These are phyloP conservation scores for Globisporangium polare DNA, from an alignment of 352 stramenopile genomes.

Conservation along the genomic window DNA sequence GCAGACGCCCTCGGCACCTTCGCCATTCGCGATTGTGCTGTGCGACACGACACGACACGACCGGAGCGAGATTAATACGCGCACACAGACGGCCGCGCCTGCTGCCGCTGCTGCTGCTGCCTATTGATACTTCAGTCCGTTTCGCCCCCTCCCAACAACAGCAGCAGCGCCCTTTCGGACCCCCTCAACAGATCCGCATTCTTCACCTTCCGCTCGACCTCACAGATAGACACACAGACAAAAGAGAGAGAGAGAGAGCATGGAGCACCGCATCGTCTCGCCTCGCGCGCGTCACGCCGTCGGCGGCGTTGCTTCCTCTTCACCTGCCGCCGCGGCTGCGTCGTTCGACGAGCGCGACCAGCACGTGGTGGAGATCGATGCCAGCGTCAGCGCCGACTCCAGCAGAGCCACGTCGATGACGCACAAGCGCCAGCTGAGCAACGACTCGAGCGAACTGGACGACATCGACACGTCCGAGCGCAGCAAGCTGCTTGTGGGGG, in stretches of 20 bases:
- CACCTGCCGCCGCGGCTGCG: not conserved
- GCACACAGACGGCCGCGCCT: not conserved
- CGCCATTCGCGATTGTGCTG: not conserved
- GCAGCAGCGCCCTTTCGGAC: not conserved
- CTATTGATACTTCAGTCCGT: conserved; percentile 1
- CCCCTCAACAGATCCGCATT: not conserved
- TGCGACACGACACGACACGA: not conserved
- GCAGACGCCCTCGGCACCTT: not conserved
- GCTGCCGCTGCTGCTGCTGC: too few species aligned
- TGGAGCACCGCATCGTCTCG: not conserved
- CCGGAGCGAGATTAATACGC: not conserved
- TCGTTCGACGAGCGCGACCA: not conserved
- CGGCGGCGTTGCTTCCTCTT: not conserved
- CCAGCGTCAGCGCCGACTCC: not conserved
- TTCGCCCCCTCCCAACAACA: not conserved
- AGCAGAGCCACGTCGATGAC: not conserved
- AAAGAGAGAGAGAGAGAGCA: not conserved
- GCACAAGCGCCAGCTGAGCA: conserved; percentile 4
- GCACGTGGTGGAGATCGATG: not conserved
- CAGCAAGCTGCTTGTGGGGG: not conserved
- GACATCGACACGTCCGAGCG: not conserved
- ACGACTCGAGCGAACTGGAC: not conserved
- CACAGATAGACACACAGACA: too few species aligned
- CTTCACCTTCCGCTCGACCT: not conserved
- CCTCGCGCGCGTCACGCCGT: not conserved